Conservation (phyloP, 768 basidiomycete genomes). For the Lactarius trivialis region DNA sequence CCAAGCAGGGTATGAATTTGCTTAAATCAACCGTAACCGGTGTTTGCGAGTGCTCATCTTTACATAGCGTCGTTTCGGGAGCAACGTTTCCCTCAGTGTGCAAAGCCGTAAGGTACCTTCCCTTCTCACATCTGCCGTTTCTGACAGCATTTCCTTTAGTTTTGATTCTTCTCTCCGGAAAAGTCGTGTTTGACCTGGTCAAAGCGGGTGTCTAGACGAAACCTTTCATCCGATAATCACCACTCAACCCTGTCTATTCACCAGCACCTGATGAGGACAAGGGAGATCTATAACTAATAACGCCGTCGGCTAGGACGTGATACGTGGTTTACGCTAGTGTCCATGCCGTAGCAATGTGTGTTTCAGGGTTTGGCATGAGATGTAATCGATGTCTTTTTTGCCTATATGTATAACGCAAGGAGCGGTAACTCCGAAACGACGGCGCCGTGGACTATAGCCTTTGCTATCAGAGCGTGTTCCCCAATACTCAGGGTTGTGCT, state of each 20-base stretch:
- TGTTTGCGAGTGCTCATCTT: background rate
- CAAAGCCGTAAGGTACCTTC: background rate
- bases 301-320: background rate
- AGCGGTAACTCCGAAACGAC: background rate
- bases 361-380: background rate
- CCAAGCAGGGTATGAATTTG: constrained; percentile 34
- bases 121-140: background rate
- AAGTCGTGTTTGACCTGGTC: constrained; percentile 10
- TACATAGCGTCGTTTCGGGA: background rate
- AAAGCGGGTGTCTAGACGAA: constrained; percentile 8
- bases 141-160: constrained; percentile 6
- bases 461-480: background rate
- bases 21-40: background rate
- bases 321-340: background rate
- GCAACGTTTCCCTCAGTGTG: background rate
- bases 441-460: background rate
- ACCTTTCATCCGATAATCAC: background rate
- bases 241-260: background rate
- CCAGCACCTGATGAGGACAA: background rate
- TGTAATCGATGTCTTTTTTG: background rate
- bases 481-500: no score
- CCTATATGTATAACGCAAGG: background rate
- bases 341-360: background rate
- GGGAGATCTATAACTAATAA: background rate
- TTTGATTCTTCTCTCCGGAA: background rate